Conservation (phyloP, 1,139 yeast species). For the Trichomonascaceae sp. region DNA sequence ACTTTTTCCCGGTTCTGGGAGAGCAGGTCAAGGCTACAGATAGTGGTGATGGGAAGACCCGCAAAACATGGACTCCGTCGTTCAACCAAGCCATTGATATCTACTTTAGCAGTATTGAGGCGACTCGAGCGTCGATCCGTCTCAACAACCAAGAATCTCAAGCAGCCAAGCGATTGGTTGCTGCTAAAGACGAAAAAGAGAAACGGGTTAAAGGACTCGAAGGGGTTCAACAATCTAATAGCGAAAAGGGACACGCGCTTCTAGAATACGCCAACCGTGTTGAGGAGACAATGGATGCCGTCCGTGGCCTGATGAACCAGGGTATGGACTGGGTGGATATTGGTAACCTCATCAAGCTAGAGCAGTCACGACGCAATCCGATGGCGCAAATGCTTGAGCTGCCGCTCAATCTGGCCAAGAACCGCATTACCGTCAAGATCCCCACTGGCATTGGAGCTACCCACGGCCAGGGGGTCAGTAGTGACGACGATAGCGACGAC, state of each 20-base stretch:
- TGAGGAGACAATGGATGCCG: constrained; percentile 57
- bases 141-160: constrained; percentile 65
- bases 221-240: constrained; percentile 51
- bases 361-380: constrained; percentile 50
- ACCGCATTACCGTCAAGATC: constrained; percentile 49
- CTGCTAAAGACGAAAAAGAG: constrained; percentile 62
- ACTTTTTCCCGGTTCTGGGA: constrained; percentile 70
- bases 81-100: constrained; percentile 73
- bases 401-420: constrained; percentile 61
- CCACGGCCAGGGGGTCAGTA: constrained; percentile 28
- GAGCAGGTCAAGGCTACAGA: constrained; percentile 2
- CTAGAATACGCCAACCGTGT: constrained; percentile 58
- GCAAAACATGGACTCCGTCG: constrained; percentile 28
- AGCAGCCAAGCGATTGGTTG: constrained; percentile 60
- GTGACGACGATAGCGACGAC: constrained; percentile 18
- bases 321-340: constrained; percentile 95
- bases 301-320: constrained; percentile 55
- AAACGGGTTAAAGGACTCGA: constrained; percentile 57
- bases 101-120: constrained; percentile 76
- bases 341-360: constrained; percentile 59
- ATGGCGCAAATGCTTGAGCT: constrained; percentile 50
- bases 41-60: too few relatives aligned
- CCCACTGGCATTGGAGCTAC: constrained; percentile 18
- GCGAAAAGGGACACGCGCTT: constrained; percentile 59
- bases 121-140: constrained; percentile 58